Evolutionary conservation across 1,284 basidiomycete species (phyloP), one percentile per base, ranked within the genome.

Genomic region (Hemileia vastatrix): DNA sequence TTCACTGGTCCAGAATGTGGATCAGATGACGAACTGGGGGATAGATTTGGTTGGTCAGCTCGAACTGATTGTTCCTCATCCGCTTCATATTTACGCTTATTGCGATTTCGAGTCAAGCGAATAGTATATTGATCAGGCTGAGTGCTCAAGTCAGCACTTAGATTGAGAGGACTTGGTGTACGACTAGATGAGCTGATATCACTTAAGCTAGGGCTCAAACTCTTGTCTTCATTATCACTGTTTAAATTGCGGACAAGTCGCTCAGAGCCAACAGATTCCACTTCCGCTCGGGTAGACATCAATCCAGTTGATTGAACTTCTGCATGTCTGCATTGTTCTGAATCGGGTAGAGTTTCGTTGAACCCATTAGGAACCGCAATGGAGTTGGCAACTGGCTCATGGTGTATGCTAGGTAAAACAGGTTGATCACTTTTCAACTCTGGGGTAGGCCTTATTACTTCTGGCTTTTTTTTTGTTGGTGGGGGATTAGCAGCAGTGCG

Each of bases 141-240:
- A n/a, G n/a, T n/a, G n/a, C n/a, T n/a, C n/a, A n/a, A n/a, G n/a
- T n/a, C n/a, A n/a, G n/a, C 67, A 8, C 78, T 78, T 33, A 79
- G 79, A 15, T 79, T 80, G 55, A 91, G 86, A 3, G 91, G 91
- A 54, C 88, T 90, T 15, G 92, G 92, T 1, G 91, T 94, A 40
- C 86, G 84, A 11, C 89, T 92, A 68, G 86, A 88, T 18, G 88
- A 88, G 5, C 89, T 91, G 3, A 83, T 84, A 66, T 86, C 86
- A 40, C 87, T 90, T 23, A 89, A 89, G 4, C 87, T 86, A 9
- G 87, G 86, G 18, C 88, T 87, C 82, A 90, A 88, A 33, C 86
- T 83, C 48, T 86, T 86, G 72, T 90, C 87, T 68, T 86, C 87
- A 13, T 66, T 58, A n/a, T n/a, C n/a, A n/a, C n/a, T n/a, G n/a